These are phyloP conservation scores for Rhodamnia rubescens DNA, from an alignment of 345 rosid genomes.

Conservation along the genomic window DNA sequence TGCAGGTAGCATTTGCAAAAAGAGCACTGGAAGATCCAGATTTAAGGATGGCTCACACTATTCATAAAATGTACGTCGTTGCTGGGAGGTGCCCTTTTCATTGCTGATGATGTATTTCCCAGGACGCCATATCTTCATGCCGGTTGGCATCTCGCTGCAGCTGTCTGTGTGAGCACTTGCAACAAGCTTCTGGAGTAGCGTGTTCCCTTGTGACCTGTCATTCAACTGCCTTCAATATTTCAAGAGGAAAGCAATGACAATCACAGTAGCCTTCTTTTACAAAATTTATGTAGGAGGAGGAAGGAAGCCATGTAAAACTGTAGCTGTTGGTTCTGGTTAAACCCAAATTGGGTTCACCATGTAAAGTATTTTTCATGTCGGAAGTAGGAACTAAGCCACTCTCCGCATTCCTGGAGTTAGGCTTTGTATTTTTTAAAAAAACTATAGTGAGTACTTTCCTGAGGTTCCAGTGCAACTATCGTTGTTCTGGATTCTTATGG, in stretches of 20 bases:
- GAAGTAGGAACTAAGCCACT: not conserved
- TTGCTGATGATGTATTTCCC: constrained; percentile 82
- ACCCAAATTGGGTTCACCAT: not conserved
- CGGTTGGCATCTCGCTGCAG: constrained; percentile 98
- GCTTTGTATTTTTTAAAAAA: too few species aligned
- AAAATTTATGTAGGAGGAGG: not conserved
- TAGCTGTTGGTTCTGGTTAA: not conserved
- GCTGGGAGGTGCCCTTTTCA: constrained; percentile 71
- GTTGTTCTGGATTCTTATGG: not conserved
- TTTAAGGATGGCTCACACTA: constrained; percentile 51
- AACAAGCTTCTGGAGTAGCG: constrained; percentile 78
- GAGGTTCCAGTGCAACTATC: not conserved
- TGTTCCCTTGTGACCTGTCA: not conserved
- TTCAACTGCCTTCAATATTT: not conserved
- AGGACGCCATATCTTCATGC: constrained; percentile 77
- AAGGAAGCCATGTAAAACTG: not conserved
- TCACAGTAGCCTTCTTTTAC: not conserved
- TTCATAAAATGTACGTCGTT: constrained; percentile 87
- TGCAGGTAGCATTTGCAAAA: constrained; percentile 78
- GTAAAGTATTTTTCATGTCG: not conserved
- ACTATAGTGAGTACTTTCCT: not conserved
- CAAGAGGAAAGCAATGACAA: not conserved
- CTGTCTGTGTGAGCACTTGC: constrained; percentile 83
- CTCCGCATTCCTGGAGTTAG: not conserved
- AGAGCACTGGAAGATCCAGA: constrained; percentile 72